Conservation (phyloP, 441 rosid species). For the Hypseocharis bilobata region DNA sequence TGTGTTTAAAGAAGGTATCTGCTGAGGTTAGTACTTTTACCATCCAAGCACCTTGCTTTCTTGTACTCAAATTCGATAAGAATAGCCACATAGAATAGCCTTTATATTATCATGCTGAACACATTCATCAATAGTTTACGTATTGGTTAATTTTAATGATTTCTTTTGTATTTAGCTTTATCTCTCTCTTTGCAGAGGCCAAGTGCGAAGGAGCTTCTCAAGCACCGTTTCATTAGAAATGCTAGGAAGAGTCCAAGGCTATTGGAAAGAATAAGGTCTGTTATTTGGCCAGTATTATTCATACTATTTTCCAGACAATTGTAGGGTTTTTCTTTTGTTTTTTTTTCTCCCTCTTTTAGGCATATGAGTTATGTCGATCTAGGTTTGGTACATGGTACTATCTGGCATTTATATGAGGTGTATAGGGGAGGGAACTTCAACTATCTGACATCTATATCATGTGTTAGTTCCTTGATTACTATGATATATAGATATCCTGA, state of each 20-base stretch:
- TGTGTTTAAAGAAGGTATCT: slow-evolving; percentile 80
- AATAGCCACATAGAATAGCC: neutral
- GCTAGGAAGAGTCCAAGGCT: slow-evolving; percentile 82
- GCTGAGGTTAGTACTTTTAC: slow-evolving; percentile 54
- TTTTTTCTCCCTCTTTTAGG: too few species aligned
- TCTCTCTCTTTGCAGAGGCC: slow-evolving; percentile 57
- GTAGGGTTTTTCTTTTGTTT: slow-evolving; percentile 6
- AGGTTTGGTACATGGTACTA: too few species aligned
- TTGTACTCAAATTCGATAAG: neutral
- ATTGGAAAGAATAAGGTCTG: slow-evolving; percentile 84
- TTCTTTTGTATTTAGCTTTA: slow-evolving; percentile 1
- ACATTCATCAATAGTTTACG: neutral
- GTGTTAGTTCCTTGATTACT: neutral
- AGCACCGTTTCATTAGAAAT: slow-evolving; percentile 71
- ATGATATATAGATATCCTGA: neutral
- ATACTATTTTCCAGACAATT: neutral
- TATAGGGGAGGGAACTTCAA: too few species aligned
- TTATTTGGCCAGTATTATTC: slow-evolving; percentile 16
- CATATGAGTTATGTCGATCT: too few species aligned
- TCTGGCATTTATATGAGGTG: too few species aligned
- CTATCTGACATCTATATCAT: too few species aligned
- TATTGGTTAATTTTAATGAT: neutral
- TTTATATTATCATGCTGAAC: neutral
- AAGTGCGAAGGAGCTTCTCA: slow-evolving; percentile 91
- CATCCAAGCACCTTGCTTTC: neutral